Evolutionary conservation across 208 protist species (phyloP), one percentile per base, ranked within the genome.

Genomic region (Naegleria fowleri): DNA sequence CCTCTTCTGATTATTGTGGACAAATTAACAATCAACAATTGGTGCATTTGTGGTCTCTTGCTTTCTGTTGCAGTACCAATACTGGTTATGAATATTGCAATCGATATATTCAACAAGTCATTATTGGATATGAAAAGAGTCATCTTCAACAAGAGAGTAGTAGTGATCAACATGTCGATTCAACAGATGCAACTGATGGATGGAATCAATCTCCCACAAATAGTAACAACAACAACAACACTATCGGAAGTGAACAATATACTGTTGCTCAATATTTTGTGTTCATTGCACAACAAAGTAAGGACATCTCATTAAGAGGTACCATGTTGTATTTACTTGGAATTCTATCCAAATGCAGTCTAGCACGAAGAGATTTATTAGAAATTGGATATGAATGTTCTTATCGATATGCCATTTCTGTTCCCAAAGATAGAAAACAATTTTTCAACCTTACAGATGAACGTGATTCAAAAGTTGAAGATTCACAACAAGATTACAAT

Each of bases 271-370:
- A 79, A 79, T 79, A 79, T 79, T 79, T 79, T 79, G 29, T 79
- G 6, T 79, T 36, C 29, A 79, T 79, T 36, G 67, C 67, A 36
- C 9, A 36, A 36, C 16, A 79, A 36, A 36, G 29, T 29, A 79
- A 36, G 67, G 67, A 79, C 16, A 36, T 79, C 9, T 79, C 67
- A 36, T 79, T 79, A 36, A 79, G 67, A 79, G 67, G 67, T 36
- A 79, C 29, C 7, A 79, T 33, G 9, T 79, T 79, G n/a, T 79
- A 79, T 33, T 79, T 79, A 33, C n/a, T 79, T 0, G 67, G 67
- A 36, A 79, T 79, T 79, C n/a, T 79, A 79, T 79, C 67, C n/a
- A 79, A 79, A 79, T 79, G 67, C n/a, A 79, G 67, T 79, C n/a
- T 79, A 79, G 67, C 67, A 36, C 29, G 67, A 79, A 79, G n/a